Evolutionary conservation across 225 moss, liverwort and hornwort genomes (phyloP), one percentile per base, ranked within the genome.

Genomic region (Polytrichum commune): DNA sequence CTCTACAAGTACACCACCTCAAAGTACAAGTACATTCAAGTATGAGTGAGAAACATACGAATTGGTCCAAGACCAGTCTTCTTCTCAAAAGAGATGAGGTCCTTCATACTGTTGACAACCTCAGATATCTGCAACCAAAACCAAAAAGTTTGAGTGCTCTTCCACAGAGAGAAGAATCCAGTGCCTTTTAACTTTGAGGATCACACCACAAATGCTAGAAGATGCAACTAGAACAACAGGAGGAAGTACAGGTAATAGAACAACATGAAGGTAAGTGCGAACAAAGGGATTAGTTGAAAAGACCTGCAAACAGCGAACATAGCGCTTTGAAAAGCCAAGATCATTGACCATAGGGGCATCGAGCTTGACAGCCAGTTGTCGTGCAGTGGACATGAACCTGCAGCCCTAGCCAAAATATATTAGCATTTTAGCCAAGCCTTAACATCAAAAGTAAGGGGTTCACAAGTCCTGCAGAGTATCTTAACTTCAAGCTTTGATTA

Each of bases 91-190:
- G 89, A 89, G 55, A 91, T 85, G 23, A 91, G 82, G 69, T 91
- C 91, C 75, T 91, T 89, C 91, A 91, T 91, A 69, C 89, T 89
- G 78, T 91, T 91, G 54, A 91, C 91, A 33, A 91, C 91, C 83
- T 91, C 91, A 63, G 91, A 89, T 54, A 91, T 91, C 91, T 91
- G 76, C 73, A 77, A 66, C 19, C 58, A 5, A 20, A 58, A 58
- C 58, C 20, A 58, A 6, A 22, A 58, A 6, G 58, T 22, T n/a
- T 46, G 13, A 46, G 46, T 46, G 10, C 46, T 16, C 3, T 16
- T 46, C 46, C 46, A 46, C 38, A 46, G 0, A 13, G 13, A 46
- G 46, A 46, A 46, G 3, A 16, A 46, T 4, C 46, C 13, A 13
- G 46, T 16, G 13, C 46, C 10, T 46, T 46, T 16, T 4, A 46